These are phyloP conservation scores for rapeseed (Brassica napus) DNA, from an alignment of 345 rosid genomes.

Conservation along the genomic window DNA sequence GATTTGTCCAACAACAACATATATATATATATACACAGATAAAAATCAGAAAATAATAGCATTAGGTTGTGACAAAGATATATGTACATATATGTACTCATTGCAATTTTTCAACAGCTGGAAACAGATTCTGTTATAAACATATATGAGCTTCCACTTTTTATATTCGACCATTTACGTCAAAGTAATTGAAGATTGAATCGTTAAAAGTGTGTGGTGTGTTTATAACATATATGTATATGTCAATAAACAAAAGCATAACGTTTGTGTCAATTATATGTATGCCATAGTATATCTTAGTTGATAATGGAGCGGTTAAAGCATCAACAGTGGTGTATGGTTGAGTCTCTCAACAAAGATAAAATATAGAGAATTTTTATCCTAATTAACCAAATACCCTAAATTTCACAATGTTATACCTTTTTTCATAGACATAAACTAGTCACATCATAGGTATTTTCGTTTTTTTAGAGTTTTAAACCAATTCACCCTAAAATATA, in stretches of 20 bases:
- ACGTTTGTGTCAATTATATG: conserved; percentile 29
- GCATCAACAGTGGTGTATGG: no score
- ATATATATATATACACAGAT: not conserved
- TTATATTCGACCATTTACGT: not conserved
- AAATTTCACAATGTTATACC: no score
- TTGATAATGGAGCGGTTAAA: conserved; percentile 31
- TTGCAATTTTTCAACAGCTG: not conserved
- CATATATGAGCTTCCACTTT: not conserved
- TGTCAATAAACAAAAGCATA: conserved; percentile 13
- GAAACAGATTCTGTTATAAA: conserved; percentile 4
- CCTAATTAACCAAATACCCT: no score
- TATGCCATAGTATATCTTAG: conserved; percentile 18
- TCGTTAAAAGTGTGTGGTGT: conserved; percentile 2
- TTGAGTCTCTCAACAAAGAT: no score
- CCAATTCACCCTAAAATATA: no score
- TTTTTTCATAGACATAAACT: no score
- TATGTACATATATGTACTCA: not conserved
- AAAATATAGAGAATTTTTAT: no score
- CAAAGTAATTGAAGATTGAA: not conserved
- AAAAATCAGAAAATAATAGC: not conserved
- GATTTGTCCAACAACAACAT: not conserved
- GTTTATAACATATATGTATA: not conserved
- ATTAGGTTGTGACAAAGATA: not conserved
- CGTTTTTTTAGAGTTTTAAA: no score
- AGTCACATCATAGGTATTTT: no score